Evolutionary conservation across 2,329 filamentous ascomycete species (phyloP).

Genomic region (Ophiostoma montium): DNA sequence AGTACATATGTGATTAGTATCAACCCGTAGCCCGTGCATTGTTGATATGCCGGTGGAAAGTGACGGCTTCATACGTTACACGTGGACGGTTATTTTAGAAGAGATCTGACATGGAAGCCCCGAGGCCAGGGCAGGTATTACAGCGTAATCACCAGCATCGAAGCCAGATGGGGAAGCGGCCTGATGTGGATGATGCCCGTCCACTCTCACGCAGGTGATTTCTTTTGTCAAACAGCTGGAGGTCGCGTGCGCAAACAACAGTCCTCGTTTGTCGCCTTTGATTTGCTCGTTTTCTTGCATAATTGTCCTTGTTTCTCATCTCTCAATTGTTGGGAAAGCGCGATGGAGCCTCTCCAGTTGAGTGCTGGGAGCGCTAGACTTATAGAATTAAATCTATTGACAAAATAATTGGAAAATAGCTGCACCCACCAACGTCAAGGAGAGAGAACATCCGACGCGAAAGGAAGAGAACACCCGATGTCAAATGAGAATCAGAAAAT

Average conservation of each 20-base stretch:
- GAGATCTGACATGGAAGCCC: background rate
- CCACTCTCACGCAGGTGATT: background rate
- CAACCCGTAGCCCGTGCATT: too few relatives aligned
- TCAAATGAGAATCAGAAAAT: background rate
- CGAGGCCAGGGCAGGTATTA: conserved; percentile 3
- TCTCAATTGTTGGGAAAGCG: conserved; percentile 9
- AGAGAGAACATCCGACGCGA: conserved; percentile 1
- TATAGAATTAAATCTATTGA: background rate
- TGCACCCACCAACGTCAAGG: background rate
- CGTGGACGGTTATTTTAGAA: background rate
- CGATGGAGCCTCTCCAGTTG: background rate
- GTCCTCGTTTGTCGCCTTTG: too few relatives aligned
- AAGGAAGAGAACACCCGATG: background rate
- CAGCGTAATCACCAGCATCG: conserved; percentile 8
- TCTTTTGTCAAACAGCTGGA: too few relatives aligned
- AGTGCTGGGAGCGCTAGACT: background rate
- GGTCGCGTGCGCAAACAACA: too few relatives aligned
- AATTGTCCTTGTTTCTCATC: background rate
- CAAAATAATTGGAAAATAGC: background rate
- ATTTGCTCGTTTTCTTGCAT: too few relatives aligned
- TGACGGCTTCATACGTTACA: too few relatives aligned
- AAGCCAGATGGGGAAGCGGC: conserved; percentile 5
- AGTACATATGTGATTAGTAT: too few relatives aligned
- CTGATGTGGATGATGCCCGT: too few relatives aligned
- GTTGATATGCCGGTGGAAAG: too few relatives aligned